Percentiles rank a stretch among this genome's conserved stretches.
phyloP scores from a whole-genome alignment of 1,284 basidiomycete species.

The Sanguinoderma infundibulare region DNA sequence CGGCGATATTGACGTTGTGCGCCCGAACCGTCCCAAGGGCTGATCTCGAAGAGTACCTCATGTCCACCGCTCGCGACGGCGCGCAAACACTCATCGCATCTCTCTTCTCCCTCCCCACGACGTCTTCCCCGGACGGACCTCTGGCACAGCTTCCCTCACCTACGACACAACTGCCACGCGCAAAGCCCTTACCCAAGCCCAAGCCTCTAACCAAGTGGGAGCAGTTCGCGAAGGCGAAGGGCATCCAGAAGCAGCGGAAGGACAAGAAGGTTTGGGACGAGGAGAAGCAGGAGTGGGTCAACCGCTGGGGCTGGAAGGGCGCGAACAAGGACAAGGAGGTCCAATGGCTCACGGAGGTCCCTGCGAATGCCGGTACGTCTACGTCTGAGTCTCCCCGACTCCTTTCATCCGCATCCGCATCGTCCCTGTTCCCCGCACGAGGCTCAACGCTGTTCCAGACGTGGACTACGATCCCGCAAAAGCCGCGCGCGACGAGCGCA shows the following conservation, averaged over 20 bases:
- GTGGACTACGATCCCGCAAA: slow-evolving; percentile 83
- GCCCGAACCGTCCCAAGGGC: slow-evolving; percentile 45
- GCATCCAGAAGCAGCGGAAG: slow-evolving; percentile 82
- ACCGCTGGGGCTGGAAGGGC: slow-evolving; percentile 90
- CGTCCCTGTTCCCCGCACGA: not conserved
- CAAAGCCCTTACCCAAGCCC: slow-evolving; percentile 92
- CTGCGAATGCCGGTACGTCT: slow-evolving; percentile 78
- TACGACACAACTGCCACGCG: slow-evolving; percentile 79
- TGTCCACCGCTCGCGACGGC: slow-evolving; percentile 83
- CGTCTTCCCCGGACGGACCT: slow-evolving; percentile 81
- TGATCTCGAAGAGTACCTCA: slow-evolving; percentile 82
- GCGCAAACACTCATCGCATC: slow-evolving; percentile 82
- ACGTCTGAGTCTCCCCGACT: no score
- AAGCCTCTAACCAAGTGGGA: slow-evolving; percentile 98
- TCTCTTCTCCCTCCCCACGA: slow-evolving; percentile 85
- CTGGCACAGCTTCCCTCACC: slow-evolving; percentile 84
- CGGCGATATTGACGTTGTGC: no score
- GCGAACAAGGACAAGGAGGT: slow-evolving; percentile 90
- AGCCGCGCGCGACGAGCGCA: slow-evolving; percentile 77
- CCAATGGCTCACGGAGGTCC: slow-evolving; percentile 94
- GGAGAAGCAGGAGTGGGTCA: slow-evolving; percentile 92
- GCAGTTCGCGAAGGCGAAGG: slow-evolving; percentile 92
- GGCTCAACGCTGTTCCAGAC: slow-evolving; percentile 43
- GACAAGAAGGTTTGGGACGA: slow-evolving; percentile 95
- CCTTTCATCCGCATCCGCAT: no score